Conservation (phyloP, 306 rosid genomes). For the Rosa multiflora region DNA sequence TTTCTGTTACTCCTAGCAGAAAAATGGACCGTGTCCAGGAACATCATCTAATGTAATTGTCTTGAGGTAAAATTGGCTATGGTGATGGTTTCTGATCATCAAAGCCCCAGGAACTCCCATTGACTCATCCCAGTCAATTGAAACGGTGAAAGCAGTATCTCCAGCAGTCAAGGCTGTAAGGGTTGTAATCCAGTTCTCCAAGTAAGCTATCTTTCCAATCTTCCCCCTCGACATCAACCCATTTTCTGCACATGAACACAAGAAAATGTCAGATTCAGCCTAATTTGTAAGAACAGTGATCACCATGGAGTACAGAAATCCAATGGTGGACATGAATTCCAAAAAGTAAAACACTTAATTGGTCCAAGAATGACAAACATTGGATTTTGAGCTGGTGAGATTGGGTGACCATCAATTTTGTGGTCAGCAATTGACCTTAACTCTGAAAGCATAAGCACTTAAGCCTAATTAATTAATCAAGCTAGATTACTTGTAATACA, state of each 20-base stretch:
- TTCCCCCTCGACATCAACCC: slow-evolving; percentile 34
- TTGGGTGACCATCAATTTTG: not conserved
- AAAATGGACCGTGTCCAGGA: slow-evolving; percentile 50
- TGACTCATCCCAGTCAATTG: slow-evolving; percentile 71
- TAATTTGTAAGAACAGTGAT: not conserved
- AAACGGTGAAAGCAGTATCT: slow-evolving; percentile 45
- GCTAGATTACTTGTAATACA: not conserved
- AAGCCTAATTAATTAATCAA: not conserved
- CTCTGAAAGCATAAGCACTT: slow-evolving; percentile 1
- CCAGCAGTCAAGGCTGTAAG: slow-evolving; percentile 35
- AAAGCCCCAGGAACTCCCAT: slow-evolving; percentile 83
- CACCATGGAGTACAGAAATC: not conserved
- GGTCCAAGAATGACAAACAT: not conserved
- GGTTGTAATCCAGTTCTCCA: slow-evolving; percentile 73
- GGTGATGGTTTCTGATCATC: slow-evolving; percentile 60
- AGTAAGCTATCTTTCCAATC: slow-evolving; percentile 52
- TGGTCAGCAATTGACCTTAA: not conserved
- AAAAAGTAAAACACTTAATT: not conserved
- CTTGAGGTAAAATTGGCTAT: slow-evolving; percentile 72
- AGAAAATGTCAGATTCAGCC: not conserved
- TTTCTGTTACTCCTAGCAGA: not conserved
- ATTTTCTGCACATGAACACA: slow-evolving; percentile 33
- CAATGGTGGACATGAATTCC: not conserved
- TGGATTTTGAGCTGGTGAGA: not conserved
- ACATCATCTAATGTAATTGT: slow-evolving; percentile 59